Evolutionary conservation across 768 basidiomycete genomes (phyloP).

Genomic region (Filobasidium floriforme): DNA sequence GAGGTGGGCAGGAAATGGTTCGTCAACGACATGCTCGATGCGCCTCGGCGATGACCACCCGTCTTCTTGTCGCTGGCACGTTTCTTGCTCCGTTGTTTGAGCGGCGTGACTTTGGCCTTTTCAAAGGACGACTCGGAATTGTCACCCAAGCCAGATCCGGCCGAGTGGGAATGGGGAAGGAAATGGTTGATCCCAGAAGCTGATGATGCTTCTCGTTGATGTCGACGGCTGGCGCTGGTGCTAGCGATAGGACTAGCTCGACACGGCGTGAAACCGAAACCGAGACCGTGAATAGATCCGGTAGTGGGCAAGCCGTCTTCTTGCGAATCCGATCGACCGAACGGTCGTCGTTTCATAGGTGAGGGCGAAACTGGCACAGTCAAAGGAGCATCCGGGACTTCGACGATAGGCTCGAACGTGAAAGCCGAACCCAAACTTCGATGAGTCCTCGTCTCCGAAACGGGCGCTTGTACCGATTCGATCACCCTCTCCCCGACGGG

Average conservation of each 20-base stretch:
- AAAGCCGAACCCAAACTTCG: neutral
- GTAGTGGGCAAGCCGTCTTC: no score
- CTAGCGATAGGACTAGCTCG: neutral
- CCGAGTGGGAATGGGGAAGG: neutral
- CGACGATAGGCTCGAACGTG: neutral
- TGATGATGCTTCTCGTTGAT: neutral
- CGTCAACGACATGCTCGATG: neutral
- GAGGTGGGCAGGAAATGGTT: conserved; percentile 5
- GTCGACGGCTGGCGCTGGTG: neutral
- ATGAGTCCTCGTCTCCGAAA: neutral
- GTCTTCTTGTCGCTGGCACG: neutral
- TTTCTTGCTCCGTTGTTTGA: conserved; percentile 1
- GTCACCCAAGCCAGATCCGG: neutral
- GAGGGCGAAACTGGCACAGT: neutral
- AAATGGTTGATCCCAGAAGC: conserved; percentile 7
- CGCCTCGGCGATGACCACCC: neutral
- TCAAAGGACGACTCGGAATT: neutral
- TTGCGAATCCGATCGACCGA: neutral
- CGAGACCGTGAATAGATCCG: conserved; percentile 3
- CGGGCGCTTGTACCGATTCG: neutral
- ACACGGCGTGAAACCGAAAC: neutral
- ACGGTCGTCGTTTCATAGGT: neutral
- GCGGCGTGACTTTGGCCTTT: conserved; percentile 2
- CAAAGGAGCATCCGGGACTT: neutral
- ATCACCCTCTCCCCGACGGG: conserved; percentile 9